Evolutionary conservation across 345 rosid genomes (phyloP), one percentile per base, ranked within the genome.

Genomic region (Durio zibethinus): DNA sequence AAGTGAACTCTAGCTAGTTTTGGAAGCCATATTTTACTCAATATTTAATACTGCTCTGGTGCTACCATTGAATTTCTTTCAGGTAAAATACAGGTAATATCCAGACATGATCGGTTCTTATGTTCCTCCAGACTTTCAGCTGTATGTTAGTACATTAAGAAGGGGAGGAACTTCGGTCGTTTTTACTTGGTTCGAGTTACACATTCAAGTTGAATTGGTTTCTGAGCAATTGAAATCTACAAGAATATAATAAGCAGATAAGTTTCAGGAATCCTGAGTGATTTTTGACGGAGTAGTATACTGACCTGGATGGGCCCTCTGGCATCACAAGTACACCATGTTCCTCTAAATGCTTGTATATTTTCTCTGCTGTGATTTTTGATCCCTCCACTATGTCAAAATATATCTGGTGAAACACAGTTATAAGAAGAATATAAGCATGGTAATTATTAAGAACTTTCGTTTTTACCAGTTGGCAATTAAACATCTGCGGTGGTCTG

Each of bases 271-370:
- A 69, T 27, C 56, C 73, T 69, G 35, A 29, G 59, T 31, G 63
- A 79, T 59, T 40, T 76, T 18, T 16, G 4, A 33, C 4, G 45
- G 68, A 73, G 67, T 68, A 27, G 59, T 27, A 45, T 18, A 23
- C 80, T 15, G 67, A 93, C 98, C 91, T 92, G 61, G 87, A 76
- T 36, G 88, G 83, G 74, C 91, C 71, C 76, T 88, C 88, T 36
- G 77, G 81, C 92, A 92, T 86, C 29, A 90, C 80, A 43, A 87
- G 88, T 33, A 96, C 82, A 27, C 97, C 97, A 21, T 89, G 88
- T 82, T 86, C 87, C 81, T 90, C 86, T 83, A 96, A 87, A 75
- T 87, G 85, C 86, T 86, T 90, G 85, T 87, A 77, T 67, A 92
- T 86, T 38, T 84, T 82, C 56, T 81, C 89, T 47, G 85, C 90